Conservation (phyloP, 495 filamentous ascomycete genomes). For the Penicillium argentinense region DNA sequence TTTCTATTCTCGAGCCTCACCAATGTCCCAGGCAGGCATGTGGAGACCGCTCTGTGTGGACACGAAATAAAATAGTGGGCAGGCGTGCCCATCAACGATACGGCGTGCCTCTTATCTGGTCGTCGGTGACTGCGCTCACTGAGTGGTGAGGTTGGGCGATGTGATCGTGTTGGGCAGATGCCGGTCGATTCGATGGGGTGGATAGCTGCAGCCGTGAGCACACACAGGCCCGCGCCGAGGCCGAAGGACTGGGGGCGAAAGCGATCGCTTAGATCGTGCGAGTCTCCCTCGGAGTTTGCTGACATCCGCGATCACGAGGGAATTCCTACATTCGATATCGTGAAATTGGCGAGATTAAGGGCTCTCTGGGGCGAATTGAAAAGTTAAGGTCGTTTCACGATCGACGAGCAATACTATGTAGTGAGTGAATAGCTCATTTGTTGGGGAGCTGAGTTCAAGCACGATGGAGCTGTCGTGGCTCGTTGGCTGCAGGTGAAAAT, state of each 20-base stretch:
- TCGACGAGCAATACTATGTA: background rate
- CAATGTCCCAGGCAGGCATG: background rate
- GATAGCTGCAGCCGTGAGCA: background rate
- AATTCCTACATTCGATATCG: no score
- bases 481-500: no score
- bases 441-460: background rate
- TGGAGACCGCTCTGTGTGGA: background rate
- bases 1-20: background rate
- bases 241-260: background rate
- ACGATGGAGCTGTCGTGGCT: background rate
- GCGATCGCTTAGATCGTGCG: background rate
- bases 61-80: no score
- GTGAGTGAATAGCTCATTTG: no score
- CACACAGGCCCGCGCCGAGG: background rate
- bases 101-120: background rate
- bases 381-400: constrained; percentile 1
- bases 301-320: no score
- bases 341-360: no score
- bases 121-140: background rate
- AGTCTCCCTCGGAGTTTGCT: background rate
- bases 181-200: background rate
- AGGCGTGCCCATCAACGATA: no score
- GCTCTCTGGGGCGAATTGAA: background rate
- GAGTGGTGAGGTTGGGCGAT: background rate
- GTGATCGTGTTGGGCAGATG: background rate